phyloP scores from a whole-genome alignment of 345 rosid genomes.

The Zanthoxylum bungeanum region DNA sequence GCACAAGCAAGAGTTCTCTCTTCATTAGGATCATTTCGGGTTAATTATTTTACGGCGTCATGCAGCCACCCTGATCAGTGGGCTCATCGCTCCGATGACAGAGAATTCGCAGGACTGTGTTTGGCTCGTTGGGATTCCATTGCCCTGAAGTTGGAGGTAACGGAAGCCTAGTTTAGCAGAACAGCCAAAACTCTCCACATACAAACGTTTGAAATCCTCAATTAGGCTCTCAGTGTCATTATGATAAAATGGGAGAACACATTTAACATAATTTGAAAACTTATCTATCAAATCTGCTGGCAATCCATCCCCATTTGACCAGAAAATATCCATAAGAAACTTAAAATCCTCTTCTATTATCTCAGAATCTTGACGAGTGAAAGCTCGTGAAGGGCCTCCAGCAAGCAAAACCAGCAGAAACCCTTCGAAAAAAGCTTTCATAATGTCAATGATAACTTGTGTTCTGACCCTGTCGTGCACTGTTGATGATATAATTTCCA shows the following conservation, averaged over 20 bases:
- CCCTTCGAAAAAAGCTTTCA: constrained; percentile 97
- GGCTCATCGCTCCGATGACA: constrained; percentile 79
- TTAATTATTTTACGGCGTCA: constrained; percentile 33
- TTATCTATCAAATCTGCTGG: constrained; percentile 78
- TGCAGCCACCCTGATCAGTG: constrained; percentile 45
- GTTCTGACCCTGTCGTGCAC: constrained; percentile 90
- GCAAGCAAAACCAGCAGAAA: constrained; percentile 84
- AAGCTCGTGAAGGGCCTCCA: constrained; percentile 86
- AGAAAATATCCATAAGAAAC: constrained; percentile 69
- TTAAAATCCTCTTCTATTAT: constrained; percentile 80
- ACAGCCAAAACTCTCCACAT: constrained; percentile 56
- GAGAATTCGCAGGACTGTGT: constrained; percentile 77
- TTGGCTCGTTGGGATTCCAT: constrained; percentile 85
- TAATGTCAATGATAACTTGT: constrained; percentile 70
- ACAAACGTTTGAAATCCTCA: constrained; percentile 45
- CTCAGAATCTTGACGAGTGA: constrained; percentile 58
- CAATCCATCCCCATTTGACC: constrained; percentile 94
- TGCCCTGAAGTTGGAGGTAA: constrained; percentile 83
- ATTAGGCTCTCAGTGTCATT: constrained; percentile 64
- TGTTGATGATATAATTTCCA: constrained; percentile 61
- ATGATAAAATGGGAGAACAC: constrained; percentile 66
- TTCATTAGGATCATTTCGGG: constrained; percentile 38
- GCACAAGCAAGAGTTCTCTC: constrained; percentile 53
- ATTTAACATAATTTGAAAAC: constrained; percentile 52
- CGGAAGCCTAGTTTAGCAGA: constrained; percentile 71